These are phyloP conservation scores for Aspergillus hortae DNA, from an alignment of 2,329 filamentous ascomycete species.

Conservation along the genomic window DNA sequence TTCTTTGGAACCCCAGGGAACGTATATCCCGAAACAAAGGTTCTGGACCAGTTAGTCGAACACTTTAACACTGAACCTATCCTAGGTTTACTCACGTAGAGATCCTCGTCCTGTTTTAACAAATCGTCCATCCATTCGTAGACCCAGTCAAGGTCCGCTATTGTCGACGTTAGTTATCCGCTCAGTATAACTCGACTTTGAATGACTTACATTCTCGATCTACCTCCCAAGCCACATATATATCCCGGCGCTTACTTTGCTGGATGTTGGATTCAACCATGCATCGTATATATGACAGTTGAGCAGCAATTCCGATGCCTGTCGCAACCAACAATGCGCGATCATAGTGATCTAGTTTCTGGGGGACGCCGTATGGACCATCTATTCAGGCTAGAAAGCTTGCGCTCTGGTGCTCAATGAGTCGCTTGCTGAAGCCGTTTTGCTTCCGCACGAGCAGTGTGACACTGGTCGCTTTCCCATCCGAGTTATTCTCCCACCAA, in stretches of 20 bases:
- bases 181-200: too few species aligned
- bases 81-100: constrained; percentile 7
- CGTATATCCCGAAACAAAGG: constrained; percentile 2
- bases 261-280: constrained; percentile 7
- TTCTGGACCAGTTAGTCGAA: constrained; percentile 1
- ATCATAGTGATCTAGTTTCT: constrained; percentile 19
- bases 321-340: constrained; percentile 28
- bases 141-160: constrained; percentile 13
- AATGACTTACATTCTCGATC: constrained; percentile 2
- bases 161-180: background rate
- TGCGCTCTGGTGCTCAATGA: constrained; percentile 12
- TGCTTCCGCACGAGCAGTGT: constrained; percentile 1
- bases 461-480: constrained; percentile 17
- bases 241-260: background rate
- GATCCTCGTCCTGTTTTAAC: constrained; percentile 6
- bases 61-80: background rate
- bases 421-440: constrained; percentile 12
- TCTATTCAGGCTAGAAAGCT: constrained; percentile 17
- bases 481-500: constrained; percentile 14
- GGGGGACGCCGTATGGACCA: constrained; percentile 21
- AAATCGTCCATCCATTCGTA: constrained; percentile 12
- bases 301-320: constrained; percentile 25
- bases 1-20: background rate
- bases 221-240: constrained; percentile 12
- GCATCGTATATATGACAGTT: constrained; percentile 27